Base-by-base conservation (phyloP, 305 asterid genomes). In the Solanum chacoense region DNA sequence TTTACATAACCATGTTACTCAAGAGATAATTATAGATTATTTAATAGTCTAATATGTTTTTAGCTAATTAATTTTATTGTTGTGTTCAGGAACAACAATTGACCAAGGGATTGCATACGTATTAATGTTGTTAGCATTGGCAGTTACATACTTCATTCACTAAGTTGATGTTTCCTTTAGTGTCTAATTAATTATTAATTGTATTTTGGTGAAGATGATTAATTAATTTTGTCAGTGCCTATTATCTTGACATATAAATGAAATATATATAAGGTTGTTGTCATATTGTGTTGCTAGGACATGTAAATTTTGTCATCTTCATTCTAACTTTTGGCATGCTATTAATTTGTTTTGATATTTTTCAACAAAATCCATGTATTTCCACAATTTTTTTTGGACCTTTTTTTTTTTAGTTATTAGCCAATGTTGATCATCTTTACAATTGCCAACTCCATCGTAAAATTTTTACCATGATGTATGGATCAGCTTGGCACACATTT, bases 51-150 rank as follows among this genome's bases (percentile, higher is more conserved):
- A 13, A 13, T 13, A 45, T 42, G 55, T 42, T 42, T 42, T 42
- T 12, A 42, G 16, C 16, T 40, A 11, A 11, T 40, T 40, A 40
- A 38, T 40, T 38, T 86, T 38, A 28, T 28, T 42, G 1, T 7
- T 20, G 10, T n/a, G 31, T 89, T 28, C 95, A 95, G 98, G 98
- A 88, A 93, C 94, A 28, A 86, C 95, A 71, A 93, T 95, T 34
- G 96, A 95, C 89, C 98, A 95, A 89, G 96, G 96, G 86, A 93
- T 95, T 86, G 96, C 98, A 26, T 95, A 91, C 40, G 94, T 90
- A 3, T 90, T 95, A 88, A 95, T 95, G 96, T 31, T 93, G 89
- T 84, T 93, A 86, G 96, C 98, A n/a, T 90, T 94, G 93, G 96
- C 89, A 38, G 94, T 95, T 74, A 95, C 96, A 40, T 94, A 95